Conservation (phyloP, 148 eudicot species). For the Vaccinium corymbosum region DNA sequence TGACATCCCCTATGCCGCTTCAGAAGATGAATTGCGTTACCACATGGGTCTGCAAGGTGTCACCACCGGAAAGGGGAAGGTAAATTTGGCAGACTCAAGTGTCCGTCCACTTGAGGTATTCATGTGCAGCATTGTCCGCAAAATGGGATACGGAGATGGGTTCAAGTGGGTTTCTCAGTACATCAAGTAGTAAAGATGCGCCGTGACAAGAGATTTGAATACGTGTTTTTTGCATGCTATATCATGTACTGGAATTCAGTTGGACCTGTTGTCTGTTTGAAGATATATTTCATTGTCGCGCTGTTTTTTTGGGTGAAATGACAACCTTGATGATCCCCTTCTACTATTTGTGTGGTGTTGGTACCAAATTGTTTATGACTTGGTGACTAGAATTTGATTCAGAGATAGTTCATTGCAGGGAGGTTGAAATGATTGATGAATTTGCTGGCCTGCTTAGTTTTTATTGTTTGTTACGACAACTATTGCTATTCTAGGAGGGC, state of each 20-base stretch:
- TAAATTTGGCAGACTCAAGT: conserved; percentile 26
- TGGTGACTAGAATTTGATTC: conserved; percentile 7
- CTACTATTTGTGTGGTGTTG: conserved; percentile 1
- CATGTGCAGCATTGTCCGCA: conserved; percentile 50
- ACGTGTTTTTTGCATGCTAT: conserved; percentile 15
- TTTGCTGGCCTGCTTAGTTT: not conserved
- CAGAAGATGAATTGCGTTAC: conserved; percentile 39
- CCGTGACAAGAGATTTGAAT: not conserved
- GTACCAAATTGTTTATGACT: conserved; percentile 11
- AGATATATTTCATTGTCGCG: conserved; percentile 10
- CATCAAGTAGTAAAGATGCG: conserved; percentile 28
- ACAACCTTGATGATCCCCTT: conserved; percentile 1
- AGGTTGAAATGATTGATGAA: conserved; percentile 2
- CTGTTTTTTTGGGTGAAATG: conserved; percentile 18
- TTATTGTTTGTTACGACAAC: not conserved
- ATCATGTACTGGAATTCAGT: conserved; percentile 21
- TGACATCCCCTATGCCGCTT: conserved; percentile 39
- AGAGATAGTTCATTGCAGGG: not conserved
- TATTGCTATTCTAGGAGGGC: not conserved
- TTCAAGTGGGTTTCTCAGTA: conserved; percentile 47
- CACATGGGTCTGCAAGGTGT: conserved; percentile 37
- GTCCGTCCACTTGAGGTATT: conserved; percentile 44
- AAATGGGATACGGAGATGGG: conserved; percentile 47
- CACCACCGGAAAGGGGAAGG: conserved; percentile 43
- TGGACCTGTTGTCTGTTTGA: conserved; percentile 28